Base-by-base conservation (phyloP, 2,329 filamentous ascomycete species). In the Claviceps sp. region DNA sequence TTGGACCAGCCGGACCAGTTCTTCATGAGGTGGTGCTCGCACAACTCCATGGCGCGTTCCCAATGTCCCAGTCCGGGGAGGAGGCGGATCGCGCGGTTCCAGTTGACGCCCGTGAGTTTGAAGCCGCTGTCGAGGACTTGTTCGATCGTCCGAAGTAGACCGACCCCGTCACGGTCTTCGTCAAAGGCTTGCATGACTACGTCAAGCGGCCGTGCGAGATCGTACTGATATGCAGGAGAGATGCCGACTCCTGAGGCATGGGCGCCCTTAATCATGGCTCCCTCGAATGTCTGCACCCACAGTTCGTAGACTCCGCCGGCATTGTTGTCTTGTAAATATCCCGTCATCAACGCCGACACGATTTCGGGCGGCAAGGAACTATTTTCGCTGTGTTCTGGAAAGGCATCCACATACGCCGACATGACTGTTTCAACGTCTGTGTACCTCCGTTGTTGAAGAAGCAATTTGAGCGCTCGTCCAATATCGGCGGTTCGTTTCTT, bases 1-100 rank as follows among this genome's bases (percentile, higher is more conserved):
- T 11, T 9, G 29, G 29, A 34, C 87, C 89, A 96, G 23, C 88
- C 88, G 11, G 78, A 77, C 78, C 89, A 95, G 37, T 78, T 74
- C 1, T 78, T 75, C 78, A 95, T 94, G 51, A 97, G 81, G 54
- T 80, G 79, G 26, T 74, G 68, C 69, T 97, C 91, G 62, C 86
- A 91, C 49, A 83, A 68, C 22, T 70, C 63, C 67, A 93, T 95
- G 39, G 89, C 89, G 20, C 83, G 73, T 47, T 79, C 68, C 59
- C 77, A 76, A 45, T 76, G 73, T 45, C 76, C 74, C 50, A 80
- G 72, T 14, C 73, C 70, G 23, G 81, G 79, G 29, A 96, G 78
- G 49, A 75, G 67, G 59, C 85, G 79, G 51, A 95, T 76, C 56
- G 86, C 82, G 49, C 78, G 74, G 63, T 95, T 93, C 88, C 88